Evolutionary conservation across 352 stramenopile genomes (phyloP), one percentile per base, ranked within the genome.

Genomic region (Thalassiosira hispida): DNA sequence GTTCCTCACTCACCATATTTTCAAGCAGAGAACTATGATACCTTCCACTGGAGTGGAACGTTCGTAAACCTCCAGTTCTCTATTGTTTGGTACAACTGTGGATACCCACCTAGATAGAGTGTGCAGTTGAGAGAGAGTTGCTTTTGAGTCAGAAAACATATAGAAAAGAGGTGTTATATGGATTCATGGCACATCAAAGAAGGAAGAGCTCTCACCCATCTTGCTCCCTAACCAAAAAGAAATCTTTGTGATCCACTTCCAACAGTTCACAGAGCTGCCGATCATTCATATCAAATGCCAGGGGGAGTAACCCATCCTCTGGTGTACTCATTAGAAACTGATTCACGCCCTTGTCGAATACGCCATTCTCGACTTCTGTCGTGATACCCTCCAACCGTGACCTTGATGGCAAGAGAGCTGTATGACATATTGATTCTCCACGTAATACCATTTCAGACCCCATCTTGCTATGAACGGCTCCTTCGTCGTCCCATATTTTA

Each of bases 161-260:
- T n/a, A n/a, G n/a, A n/a, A n/a, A n/a, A n/a, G n/a, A n/a, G n/a
- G n/a, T n/a, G n/a, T n/a, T n/a, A n/a, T n/a, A n/a, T n/a, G n/a
- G n/a, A n/a, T n/a, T n/a, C n/a, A n/a, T n/a, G n/a, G n/a, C n/a
- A n/a, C n/a, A n/a, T n/a, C n/a, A n/a, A n/a, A n/a, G 29, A 33
- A 22, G 51, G n/a, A 51, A 47, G 2, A 22, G 2, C 23, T n/a
- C 59, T 67, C 29, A 67, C 59, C 70, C 62, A 57, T 72, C 56
- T 44, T 64, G 46, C 22, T 72, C 60, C 38, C 49, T 79, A 25
- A 79, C 61, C 18, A 73, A 57, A 38, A 79, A 79, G 49, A 79
- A 79, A 35, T 79, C 61, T 65, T 79, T 79, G 47, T 79, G 70
- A 49, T 79, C 61, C 7, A 79, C 44, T 73, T 79, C 70, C 27